phyloP scores from a whole-genome alignment of 73 alveolate genomes.

The Effrenium voratum region DNA sequence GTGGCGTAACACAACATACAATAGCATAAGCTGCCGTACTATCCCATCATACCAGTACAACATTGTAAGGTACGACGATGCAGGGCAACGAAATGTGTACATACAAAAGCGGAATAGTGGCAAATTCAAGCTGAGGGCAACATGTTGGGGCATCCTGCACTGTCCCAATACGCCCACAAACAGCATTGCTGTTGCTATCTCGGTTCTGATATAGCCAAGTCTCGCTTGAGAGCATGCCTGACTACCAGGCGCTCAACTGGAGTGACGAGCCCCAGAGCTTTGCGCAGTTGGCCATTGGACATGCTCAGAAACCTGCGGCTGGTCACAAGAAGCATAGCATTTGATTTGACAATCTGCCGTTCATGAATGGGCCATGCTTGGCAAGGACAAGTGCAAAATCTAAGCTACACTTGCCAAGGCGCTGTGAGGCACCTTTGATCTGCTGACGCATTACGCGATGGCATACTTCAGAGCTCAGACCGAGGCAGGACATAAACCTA shows the following conservation, averaged over 20 bases:
- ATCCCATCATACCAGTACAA: no score
- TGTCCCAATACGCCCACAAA: neutral
- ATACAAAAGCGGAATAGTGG: no score
- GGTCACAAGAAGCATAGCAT: no score
- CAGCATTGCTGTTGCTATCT: neutral
- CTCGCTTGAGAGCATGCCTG: slow-evolving; percentile 73
- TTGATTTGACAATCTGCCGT: neutral
- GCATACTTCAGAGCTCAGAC: slow-evolving; percentile 74
- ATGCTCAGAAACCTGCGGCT: slow-evolving; percentile 86
- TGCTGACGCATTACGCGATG: slow-evolving; percentile 77
- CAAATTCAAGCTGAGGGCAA: neutral
- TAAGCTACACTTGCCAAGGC: neutral
- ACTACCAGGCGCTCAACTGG: slow-evolving; percentile 88
- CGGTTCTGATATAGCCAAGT: neutral
- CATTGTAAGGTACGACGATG: no score
- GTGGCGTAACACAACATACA: no score
- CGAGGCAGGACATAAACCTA: slow-evolving; percentile 87
- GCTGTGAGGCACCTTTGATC: slow-evolving; percentile 82
- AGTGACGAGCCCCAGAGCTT: slow-evolving; percentile 62
- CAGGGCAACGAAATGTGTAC: no score
- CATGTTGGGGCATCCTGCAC: neutral
- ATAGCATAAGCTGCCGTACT: no score
- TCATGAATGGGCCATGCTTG: neutral
- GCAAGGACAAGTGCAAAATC: no score
- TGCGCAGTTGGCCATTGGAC: slow-evolving; percentile 71